Conservation (phyloP, 495 filamentous ascomycete species). For the Usnea hakonensis region DNA sequence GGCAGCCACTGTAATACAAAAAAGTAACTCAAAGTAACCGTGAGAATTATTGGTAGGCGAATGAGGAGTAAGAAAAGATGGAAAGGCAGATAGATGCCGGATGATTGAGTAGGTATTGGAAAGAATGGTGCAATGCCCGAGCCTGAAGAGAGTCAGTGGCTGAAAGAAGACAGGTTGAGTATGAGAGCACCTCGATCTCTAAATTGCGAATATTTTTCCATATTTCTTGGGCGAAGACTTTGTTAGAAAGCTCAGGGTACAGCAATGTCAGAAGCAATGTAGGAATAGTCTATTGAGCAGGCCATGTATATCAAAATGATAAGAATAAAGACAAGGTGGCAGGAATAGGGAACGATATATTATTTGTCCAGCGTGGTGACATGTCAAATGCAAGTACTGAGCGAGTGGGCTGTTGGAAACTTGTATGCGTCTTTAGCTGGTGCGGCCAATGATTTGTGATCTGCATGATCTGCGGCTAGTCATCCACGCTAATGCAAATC, state of each 20-base stretch:
- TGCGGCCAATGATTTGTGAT: neutral
- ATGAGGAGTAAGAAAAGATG: conserved; percentile 68
- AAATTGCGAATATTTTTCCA: conserved; percentile 98
- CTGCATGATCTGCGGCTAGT: neutral
- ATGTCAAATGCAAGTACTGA: neutral
- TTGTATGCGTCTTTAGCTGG: neutral
- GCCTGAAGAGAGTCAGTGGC: conserved; percentile 44
- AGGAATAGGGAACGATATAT: neutral
- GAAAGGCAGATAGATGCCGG: conserved; percentile 51
- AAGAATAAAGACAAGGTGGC: neutral
- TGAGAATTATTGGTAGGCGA: conserved; percentile 71
- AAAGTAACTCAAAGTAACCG: conserved; percentile 63
- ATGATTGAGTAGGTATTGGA: conserved; percentile 56
- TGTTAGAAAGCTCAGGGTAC: neutral
- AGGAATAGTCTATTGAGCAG: neutral
- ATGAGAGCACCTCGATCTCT: conserved; percentile 70
- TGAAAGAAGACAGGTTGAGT: conserved; percentile 2
- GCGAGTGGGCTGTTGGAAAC: neutral
- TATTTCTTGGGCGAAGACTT: conserved; percentile 28
- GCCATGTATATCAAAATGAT: neutral
- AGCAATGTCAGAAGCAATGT: neutral
- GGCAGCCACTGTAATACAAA: conserved; percentile 77
- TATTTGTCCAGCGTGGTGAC: neutral
- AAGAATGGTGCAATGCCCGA: conserved; percentile 96
- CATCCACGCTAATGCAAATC: neutral